Evolutionary conservation across 2,329 filamentous ascomycete genomes (phyloP), one percentile per base, ranked within the genome.

Genomic region (Colletotrichum australisinense): DNA sequence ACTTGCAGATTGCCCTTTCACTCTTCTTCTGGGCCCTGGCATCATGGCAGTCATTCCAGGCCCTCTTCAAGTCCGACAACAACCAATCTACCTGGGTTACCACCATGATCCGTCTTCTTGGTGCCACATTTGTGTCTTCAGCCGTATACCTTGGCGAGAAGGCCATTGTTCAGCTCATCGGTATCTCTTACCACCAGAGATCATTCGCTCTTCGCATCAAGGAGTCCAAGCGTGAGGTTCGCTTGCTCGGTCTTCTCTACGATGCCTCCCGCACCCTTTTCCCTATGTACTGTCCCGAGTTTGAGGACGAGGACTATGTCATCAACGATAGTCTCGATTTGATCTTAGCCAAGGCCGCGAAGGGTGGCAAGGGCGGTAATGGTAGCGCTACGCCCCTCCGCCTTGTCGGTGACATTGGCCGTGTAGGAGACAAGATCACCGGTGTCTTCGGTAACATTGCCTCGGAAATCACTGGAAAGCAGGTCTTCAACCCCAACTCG

Each of bases 401-500:
- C 75, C 83, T 98, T 19, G 92, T 98, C 63, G 89, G 92, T 69
- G 92, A 93, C 68, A 92, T 95, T 63, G 93, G 94, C 53, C 92
- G 95, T 26, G 87, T 98, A 67, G 96, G 96, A 78, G 96, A 97
- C 86, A 98, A 98, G 84, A 91, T 98, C 74, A 98, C 95, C 0
- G 95, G 95, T 1, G 94, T 93, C 0, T 97, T 98, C 81, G 97
- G 97, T 28, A 97, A 97, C 78, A 91, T 98, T 63, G 96, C 97
- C 1, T 94, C 94, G 2, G 97, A 98, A 79, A 95, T 99, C 73
- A 98, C 97, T 0, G 97, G 97, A 76, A 97, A 97, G 85, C 92
- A 98, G 79, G 93, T 98, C 26, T 97, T 98, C 85, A 98, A 98
- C 82, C 93, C 95, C 16, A 96, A 94, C 78, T 94, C 95, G 5